Evolutionary conservation across 768 basidiomycete genomes (phyloP).

Genomic region (Coprinopsis strossmayeri): DNA sequence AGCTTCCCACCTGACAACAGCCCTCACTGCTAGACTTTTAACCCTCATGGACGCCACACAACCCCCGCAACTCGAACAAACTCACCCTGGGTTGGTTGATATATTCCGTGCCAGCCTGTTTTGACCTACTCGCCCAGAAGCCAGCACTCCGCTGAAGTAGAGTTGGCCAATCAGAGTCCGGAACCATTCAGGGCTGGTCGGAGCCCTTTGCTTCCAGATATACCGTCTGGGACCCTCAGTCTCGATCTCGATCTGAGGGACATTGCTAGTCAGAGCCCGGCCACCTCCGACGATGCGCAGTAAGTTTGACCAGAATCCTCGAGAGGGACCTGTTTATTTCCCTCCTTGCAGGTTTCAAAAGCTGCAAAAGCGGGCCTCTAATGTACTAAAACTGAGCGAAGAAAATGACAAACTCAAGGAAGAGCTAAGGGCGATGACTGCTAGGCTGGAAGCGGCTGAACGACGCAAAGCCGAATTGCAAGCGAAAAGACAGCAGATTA

Average conservation of each 20-base stretch:
- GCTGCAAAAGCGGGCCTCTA: slow-evolving; percentile 60
- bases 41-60: neutral
- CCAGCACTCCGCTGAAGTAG: neutral
- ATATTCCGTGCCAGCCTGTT: neutral
- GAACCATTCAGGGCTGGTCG: too few species aligned
- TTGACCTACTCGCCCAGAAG: neutral
- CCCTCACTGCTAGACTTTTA: neutral
- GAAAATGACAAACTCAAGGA: slow-evolving; percentile 70
- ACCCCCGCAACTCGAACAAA: neutral
- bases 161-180: too few species aligned
- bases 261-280: neutral
- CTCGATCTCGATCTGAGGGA: neutral
- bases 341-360: slow-evolving; percentile 27
- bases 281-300: neutral
- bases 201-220: slow-evolving; percentile 1
- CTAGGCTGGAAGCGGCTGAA: slow-evolving; percentile 54
- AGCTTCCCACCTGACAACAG: neutral
- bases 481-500: slow-evolving; percentile 18
- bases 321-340: neutral
- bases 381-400: slow-evolving; percentile 60
- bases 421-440: slow-evolving; percentile 61
- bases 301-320: neutral
- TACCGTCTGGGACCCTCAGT: slow-evolving; percentile 1
- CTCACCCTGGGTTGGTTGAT: neutral
- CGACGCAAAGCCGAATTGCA: slow-evolving; percentile 34